Evolutionary conservation across 2,329 filamentous ascomycete species (phyloP).

Genomic region (Alternaria postmessia): DNA sequence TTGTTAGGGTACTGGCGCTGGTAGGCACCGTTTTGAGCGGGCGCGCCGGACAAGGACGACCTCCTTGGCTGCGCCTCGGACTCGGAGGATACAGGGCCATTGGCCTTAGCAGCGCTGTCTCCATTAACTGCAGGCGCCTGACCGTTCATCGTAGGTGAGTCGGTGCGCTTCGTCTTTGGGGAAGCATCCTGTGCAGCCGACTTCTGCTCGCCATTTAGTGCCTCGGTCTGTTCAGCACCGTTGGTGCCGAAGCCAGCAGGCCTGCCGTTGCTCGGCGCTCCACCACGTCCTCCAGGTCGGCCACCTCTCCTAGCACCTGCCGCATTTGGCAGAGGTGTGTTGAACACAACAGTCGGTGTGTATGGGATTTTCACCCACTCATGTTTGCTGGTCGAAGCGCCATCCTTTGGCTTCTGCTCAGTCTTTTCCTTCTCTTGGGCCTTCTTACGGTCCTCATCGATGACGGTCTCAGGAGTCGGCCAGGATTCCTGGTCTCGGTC

Average conservation of each 20-base stretch:
- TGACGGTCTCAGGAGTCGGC: slow-evolving; percentile 86
- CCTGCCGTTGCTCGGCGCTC: slow-evolving; percentile 63
- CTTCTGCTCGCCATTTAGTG: slow-evolving; percentile 43
- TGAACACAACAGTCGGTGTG: slow-evolving; percentile 84
- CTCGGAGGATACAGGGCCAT: slow-evolving; percentile 28
- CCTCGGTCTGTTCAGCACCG: slow-evolving; percentile 48
- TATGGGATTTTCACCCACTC: slow-evolving; percentile 87
- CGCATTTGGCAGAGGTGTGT: slow-evolving; percentile 75
- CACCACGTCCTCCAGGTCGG: slow-evolving; percentile 63
- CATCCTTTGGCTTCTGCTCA: slow-evolving; percentile 68
- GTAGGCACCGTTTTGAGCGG: slow-evolving; percentile 36
- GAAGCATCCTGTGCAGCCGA: slow-evolving; percentile 39
- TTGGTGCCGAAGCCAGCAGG: slow-evolving; percentile 52
- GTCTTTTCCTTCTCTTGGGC: slow-evolving; percentile 73
- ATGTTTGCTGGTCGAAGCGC: slow-evolving; percentile 66
- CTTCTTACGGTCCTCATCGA: slow-evolving; percentile 80
- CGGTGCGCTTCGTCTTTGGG: slow-evolving; percentile 47
- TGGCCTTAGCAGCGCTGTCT: slow-evolving; percentile 36
- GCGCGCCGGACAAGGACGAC: slow-evolving; percentile 25
- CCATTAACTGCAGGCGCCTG: slow-evolving; percentile 31
- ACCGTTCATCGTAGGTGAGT: slow-evolving; percentile 42
- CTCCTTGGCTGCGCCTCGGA: slow-evolving; percentile 35
- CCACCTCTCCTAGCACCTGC: slow-evolving; percentile 49
- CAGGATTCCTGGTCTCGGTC: slow-evolving; percentile 81
- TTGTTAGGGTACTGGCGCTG: slow-evolving; percentile 43